Evolutionary conservation across 371 early-diverging fungal species (phyloP).

Genomic region (Zychaea mexicana): DNA sequence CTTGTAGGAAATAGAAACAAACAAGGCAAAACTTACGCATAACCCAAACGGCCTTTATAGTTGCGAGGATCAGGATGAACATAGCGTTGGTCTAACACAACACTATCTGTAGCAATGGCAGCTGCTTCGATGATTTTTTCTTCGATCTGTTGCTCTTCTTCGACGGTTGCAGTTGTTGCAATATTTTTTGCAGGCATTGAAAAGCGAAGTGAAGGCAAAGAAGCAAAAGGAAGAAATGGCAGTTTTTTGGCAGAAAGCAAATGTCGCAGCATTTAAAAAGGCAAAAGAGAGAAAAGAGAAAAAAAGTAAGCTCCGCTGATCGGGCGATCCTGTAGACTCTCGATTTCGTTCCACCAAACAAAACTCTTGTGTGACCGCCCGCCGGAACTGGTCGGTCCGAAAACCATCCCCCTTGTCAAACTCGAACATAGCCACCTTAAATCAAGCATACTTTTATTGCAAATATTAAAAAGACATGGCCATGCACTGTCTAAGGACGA

Average conservation of each 20-base stretch:
- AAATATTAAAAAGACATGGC: no score
- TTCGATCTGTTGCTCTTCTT: no score
- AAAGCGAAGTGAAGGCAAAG: neutral
- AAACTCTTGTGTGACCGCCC: neutral
- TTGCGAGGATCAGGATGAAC: slow-evolving; percentile 11
- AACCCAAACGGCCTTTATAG: slow-evolving; percentile 31
- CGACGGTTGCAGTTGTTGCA: no score
- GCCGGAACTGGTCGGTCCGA: no score
- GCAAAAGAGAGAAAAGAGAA: no score
- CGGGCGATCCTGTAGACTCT: neutral
- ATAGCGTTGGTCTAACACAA: neutral
- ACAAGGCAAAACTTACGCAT: slow-evolving; percentile 32
- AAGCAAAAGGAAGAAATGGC: neutral
- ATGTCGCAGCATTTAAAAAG: neutral
- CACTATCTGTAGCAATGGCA: no score
- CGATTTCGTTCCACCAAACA: neutral
- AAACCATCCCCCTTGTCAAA: no score
- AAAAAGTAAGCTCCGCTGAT: neutral
- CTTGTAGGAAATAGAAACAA: no score
- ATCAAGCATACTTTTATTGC: no score
- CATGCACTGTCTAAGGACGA: no score
- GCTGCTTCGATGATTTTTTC: no score
- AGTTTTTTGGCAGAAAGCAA: neutral
- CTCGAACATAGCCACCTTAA: no score
- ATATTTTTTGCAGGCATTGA: neutral